Evolutionary conservation across 2,329 filamentous ascomycete genomes (phyloP).

Genomic region (Fusarium keratoplasticum): DNA sequence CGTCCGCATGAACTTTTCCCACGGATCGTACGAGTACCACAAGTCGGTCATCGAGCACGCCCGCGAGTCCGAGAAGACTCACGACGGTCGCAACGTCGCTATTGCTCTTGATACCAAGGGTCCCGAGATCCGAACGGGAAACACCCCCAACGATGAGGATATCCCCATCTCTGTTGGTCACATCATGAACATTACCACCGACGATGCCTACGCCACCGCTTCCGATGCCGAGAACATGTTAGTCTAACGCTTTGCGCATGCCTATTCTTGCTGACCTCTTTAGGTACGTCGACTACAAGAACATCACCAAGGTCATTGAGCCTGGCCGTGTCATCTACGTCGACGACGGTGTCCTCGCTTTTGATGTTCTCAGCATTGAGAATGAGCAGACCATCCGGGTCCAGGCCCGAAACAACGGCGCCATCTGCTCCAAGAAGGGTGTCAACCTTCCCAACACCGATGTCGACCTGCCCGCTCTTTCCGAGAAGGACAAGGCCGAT

Average conservation of each 20-base stretch:
- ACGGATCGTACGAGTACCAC: conserved; percentile 86
- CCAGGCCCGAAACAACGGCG: conserved; percentile 94
- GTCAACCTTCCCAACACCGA: conserved; percentile 99
- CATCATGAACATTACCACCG: conserved; percentile 95
- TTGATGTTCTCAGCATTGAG: conserved; percentile 88
- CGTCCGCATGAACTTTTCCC: conserved; percentile 99
- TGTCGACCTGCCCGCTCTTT: conserved; percentile 95
- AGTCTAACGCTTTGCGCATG: conserved; percentile 48
- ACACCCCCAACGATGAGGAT: conserved; percentile 87
- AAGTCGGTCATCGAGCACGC: conserved; percentile 98
- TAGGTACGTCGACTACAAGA: conserved; percentile 99
- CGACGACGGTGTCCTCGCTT: conserved; percentile 97
- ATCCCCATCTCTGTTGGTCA: conserved; percentile 86
- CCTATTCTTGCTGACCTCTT: conserved; percentile 6
- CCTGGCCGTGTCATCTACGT: conserved; percentile 95
- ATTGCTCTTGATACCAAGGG: conserved; percentile 88
- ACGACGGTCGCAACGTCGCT: conserved; percentile 87
- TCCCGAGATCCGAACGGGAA: conserved; percentile 71
- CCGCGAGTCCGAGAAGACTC: conserved; percentile 82
- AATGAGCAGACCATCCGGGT: conserved; percentile 91
- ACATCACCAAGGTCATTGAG: conserved; percentile 98
- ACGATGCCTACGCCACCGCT: conserved; percentile 87
- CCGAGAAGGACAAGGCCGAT: conserved; percentile 97
- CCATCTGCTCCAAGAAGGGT: conserved; percentile 98
- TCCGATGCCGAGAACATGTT: conserved; percentile 96